phyloP scores from a whole-genome alignment of 306 rosid genomes.

The Lathyrus sativus region DNA sequence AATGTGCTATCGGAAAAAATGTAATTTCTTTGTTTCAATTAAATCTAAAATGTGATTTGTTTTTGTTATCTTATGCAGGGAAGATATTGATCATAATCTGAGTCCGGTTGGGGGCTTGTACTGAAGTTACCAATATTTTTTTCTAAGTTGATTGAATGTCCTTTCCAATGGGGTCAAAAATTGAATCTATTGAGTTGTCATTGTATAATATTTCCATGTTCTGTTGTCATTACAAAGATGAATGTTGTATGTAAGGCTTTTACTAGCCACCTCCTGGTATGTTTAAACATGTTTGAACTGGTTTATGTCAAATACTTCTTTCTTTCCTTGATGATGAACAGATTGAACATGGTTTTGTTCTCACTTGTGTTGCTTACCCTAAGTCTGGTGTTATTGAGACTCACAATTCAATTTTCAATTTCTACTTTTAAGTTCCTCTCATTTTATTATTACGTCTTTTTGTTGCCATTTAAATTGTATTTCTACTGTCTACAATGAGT shows the following conservation, averaged over 20 bases:
- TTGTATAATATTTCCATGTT: slow-evolving; percentile 6
- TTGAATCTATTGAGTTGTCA: not conserved
- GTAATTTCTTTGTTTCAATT: not conserved
- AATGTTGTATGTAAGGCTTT: slow-evolving; percentile 30
- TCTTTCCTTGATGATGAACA: slow-evolving; percentile 83
- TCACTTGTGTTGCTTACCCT: slow-evolving; percentile 81
- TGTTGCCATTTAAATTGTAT: slow-evolving; percentile 8
- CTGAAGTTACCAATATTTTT: not conserved
- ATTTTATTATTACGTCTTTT: not conserved
- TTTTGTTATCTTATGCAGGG: slow-evolving; percentile 54
- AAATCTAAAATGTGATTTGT: slow-evolving; percentile 22
- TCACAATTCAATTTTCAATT: slow-evolving; percentile 42
- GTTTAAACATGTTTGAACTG: slow-evolving; percentile 28
- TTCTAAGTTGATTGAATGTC: slow-evolving; percentile 29
- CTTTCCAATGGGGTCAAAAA: slow-evolving; percentile 1
- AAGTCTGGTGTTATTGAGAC: slow-evolving; percentile 62
- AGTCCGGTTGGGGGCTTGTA: slow-evolving; percentile 23
- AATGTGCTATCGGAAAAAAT: slow-evolving; percentile 4
- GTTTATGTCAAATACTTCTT: not conserved
- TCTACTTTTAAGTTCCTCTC: not conserved
- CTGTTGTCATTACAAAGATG: slow-evolving; percentile 10
- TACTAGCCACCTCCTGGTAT: slow-evolving; percentile 9
- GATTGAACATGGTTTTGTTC: slow-evolving; percentile 47
- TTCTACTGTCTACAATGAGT: slow-evolving; percentile 30
- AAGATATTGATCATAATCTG: slow-evolving; percentile 42